Conservation (phyloP, 192 early-diverging fungal species). For the Linnemannia hyalina region DNA sequence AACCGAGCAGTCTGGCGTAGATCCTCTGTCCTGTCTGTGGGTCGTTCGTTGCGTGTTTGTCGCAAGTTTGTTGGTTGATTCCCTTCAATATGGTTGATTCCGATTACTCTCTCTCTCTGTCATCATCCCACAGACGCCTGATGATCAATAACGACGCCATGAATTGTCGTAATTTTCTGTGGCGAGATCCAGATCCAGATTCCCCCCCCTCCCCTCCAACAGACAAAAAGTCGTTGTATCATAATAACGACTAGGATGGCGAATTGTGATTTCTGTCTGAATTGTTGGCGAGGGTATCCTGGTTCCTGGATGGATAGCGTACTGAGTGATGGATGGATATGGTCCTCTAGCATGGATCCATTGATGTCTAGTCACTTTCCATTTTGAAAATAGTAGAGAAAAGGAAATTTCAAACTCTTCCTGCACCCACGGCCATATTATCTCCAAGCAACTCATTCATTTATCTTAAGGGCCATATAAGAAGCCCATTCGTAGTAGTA, state of each 20-base stretch:
- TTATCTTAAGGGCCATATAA: background rate
- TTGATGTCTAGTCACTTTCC: conserved; percentile 15
- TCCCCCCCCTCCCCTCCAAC: background rate
- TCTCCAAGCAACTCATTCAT: background rate
- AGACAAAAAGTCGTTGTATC: background rate
- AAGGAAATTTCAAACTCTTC: conserved; percentile 8
- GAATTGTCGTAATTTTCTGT: background rate
- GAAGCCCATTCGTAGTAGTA: too few species aligned
- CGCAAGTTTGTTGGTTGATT: background rate
- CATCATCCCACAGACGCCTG: background rate
- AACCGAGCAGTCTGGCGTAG: background rate
- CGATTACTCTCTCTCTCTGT: background rate
- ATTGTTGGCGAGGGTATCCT: background rate
- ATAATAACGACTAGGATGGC: background rate
- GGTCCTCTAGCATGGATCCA: background rate
- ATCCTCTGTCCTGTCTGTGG: background rate
- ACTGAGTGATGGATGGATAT: conserved; percentile 4
- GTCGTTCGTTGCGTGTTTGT: background rate
- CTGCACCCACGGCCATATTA: background rate
- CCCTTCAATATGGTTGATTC: background rate
- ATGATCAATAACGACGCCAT: conserved; percentile 1
- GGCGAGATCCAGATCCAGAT: background rate
- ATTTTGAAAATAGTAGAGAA: conserved; percentile 18
- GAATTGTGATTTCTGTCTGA: background rate
- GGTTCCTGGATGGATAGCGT: background rate